Conservation (phyloP, 768 basidiomycete genomes). For the Lyophyllum semitale region DNA sequence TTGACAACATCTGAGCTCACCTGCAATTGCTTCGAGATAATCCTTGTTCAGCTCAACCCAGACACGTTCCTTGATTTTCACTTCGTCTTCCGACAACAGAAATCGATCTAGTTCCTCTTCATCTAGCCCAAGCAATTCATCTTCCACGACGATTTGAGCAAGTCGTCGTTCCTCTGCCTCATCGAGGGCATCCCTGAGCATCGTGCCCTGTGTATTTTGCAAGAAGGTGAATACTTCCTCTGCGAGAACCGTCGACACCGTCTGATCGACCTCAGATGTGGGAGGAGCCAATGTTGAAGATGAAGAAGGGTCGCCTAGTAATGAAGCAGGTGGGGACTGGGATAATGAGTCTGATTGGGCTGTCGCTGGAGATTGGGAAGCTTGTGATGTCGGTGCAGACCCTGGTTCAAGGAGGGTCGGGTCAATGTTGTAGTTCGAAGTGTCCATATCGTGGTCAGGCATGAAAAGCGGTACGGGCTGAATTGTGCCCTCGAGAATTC, state of each 20-base stretch:
- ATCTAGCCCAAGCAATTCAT: constrained; percentile 79
- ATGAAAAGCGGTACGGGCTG: constrained; percentile 42
- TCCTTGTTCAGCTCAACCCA: constrained; percentile 95
- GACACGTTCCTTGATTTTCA: constrained; percentile 82
- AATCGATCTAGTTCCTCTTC: constrained; percentile 89
- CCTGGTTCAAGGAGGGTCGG: constrained; percentile 44
- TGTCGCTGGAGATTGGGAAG: background rate
- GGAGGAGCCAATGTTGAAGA: constrained; percentile 27
- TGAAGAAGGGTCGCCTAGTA: constrained; percentile 5
- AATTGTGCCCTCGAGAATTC: constrained; percentile 64
- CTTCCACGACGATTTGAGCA: constrained; percentile 50
- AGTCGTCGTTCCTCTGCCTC: constrained; percentile 67
- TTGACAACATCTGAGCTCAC: constrained; percentile 42
- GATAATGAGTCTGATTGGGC: background rate
- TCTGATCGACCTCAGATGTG: constrained; percentile 52
- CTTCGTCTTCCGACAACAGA: constrained; percentile 77
- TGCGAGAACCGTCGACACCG: constrained; percentile 61
- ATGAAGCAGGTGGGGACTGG: background rate
- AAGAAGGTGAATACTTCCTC: constrained; percentile 74
- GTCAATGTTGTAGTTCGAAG: constrained; percentile 52
- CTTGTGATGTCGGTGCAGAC: background rate
- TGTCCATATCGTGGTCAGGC: constrained; percentile 46
- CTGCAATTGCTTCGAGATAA: constrained; percentile 85
- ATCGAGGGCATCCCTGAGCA: constrained; percentile 62
- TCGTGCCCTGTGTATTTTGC: constrained; percentile 58